Evolutionary conservation across 495 filamentous ascomycete genomes (phyloP), one percentile per base, ranked within the genome.

Genomic region (Aspergillus ellipticus): DNA sequence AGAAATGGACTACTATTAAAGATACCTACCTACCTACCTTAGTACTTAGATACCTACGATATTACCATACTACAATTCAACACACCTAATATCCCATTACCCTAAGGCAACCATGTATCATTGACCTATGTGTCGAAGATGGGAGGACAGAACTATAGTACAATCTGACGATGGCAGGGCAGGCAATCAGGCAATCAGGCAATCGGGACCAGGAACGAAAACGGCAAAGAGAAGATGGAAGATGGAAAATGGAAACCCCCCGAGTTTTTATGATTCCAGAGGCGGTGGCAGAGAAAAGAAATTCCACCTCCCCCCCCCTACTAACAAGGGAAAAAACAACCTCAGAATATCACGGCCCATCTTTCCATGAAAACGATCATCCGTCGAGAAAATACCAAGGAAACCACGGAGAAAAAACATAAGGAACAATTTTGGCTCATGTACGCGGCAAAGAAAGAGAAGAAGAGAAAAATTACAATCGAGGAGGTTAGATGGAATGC

Each of bases 171-270:
- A 54, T n/a, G 21, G n/a, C n/a, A n/a, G n/a, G n/a, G n/a, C n/a
- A n/a, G n/a, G n/a, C n/a, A n/a, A n/a, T n/a, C n/a, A n/a, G n/a
- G n/a, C n/a, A n/a, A n/a, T n/a, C n/a, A n/a, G n/a, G n/a, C n/a
- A n/a, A n/a, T 21, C 17, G 28, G 37, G 20, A 48, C 29, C 39
- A 35, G 29, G 16, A 35, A 39, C 15, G 17, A 7, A 8, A 24
- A 35, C 21, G 26, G 16, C 4, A 47, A 33, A 35, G 7, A 28
- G 24, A 28, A 28, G 3, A n/a, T 28, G 24, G 24, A 37, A 17
- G 33, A 47, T n/a, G n/a, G 6, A 29, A 49, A 56, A 42, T 46
- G 45, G 48, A 56, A 45, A 51, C 5, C 35, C 35, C 35, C 35
- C n/a, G 11, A 13, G 2, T 8, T 39, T 39, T 39, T 39, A 39